A percentile compares a stretch with the other conserved stretches of the same genome.
These are phyloP conservation scores for Scheffersomyces illinoinensis DNA, from an alignment of 1,139 yeast species.

Conservation along the genomic window DNA sequence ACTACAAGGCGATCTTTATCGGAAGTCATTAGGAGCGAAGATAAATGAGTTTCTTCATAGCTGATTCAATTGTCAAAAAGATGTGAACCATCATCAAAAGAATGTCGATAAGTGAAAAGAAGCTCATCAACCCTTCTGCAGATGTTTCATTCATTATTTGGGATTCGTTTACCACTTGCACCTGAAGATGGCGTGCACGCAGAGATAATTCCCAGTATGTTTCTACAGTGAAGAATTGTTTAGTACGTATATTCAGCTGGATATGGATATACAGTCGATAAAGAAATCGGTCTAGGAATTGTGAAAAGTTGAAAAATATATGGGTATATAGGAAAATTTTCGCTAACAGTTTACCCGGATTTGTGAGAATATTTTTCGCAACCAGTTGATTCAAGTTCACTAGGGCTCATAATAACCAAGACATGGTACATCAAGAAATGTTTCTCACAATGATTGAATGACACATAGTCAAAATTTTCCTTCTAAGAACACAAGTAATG, in stretches of 20 bases:
- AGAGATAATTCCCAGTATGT: slow-evolving; percentile 43
- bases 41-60: slow-evolving; percentile 11
- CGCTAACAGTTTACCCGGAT: neutral
- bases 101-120: slow-evolving; percentile 13
- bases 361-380: neutral
- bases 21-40: slow-evolving; percentile 7
- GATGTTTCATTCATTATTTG: slow-evolving; percentile 33
- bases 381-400: neutral
- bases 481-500: too few species aligned
- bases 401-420: too few species aligned
- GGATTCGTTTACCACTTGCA: slow-evolving; percentile 53
- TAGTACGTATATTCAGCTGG: too few species aligned
- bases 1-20: slow-evolving; percentile 2
- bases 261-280: too few species aligned
- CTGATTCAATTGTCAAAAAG: neutral
- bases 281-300: too few species aligned
- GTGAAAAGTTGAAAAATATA: too few species aligned
- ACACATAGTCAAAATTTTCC: neutral
- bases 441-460: neutral
- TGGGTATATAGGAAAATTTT: too few species aligned
- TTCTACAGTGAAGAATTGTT: neutral
- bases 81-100: slow-evolving; percentile 48
- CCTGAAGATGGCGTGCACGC: slow-evolving; percentile 39
- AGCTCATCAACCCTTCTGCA: slow-evolving; percentile 42
- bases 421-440: neutral